Conservation (phyloP, 75 land plant genomes). For the Selaginella moellendorffii region DNA sequence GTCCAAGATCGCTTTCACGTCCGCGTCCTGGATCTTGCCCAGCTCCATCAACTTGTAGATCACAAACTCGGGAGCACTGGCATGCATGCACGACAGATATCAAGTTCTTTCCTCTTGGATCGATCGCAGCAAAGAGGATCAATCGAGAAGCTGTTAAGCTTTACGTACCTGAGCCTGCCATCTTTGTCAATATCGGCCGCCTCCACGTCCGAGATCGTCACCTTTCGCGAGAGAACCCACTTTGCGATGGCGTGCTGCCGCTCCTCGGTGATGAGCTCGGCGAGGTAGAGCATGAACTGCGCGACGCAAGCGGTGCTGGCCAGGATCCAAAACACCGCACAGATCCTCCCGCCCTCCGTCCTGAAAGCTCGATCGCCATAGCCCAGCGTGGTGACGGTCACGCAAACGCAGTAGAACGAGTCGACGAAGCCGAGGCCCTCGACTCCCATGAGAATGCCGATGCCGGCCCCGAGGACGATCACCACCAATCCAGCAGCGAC, state of each 20-base stretch:
- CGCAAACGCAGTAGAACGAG: conserved; percentile 81
- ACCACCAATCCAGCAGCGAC: conserved; percentile 17
- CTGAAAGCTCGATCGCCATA: conserved; percentile 81
- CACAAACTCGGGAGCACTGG: conserved; percentile 59
- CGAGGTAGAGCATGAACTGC: conserved; percentile 60
- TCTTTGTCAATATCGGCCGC: conserved; percentile 87
- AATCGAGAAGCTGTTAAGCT: neutral
- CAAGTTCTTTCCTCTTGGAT: too few species aligned
- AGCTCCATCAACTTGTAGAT: conserved; percentile 85
- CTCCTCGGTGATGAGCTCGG: conserved; percentile 46
- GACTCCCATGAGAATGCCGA: conserved; percentile 25
- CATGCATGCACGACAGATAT: neutral
- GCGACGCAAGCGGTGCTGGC: conserved; percentile 57
- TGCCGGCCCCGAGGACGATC: conserved; percentile 37
- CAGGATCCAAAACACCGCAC: conserved; percentile 78
- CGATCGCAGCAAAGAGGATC: too few species aligned
- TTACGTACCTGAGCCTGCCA: conserved; percentile 41
- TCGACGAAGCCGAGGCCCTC: conserved; percentile 53
- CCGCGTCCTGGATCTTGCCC: conserved; percentile 78
- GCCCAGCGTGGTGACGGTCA: conserved; percentile 82
- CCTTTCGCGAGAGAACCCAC: conserved; percentile 52
- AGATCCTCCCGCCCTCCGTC: conserved; percentile 47
- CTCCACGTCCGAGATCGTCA: conserved; percentile 52
- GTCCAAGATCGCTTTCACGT: conserved; percentile 39
- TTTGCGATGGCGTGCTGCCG: conserved; percentile 34